Evolutionary conservation across 768 basidiomycete genomes (phyloP).

Genomic region (Xerocomellus chrysenteron): DNA sequence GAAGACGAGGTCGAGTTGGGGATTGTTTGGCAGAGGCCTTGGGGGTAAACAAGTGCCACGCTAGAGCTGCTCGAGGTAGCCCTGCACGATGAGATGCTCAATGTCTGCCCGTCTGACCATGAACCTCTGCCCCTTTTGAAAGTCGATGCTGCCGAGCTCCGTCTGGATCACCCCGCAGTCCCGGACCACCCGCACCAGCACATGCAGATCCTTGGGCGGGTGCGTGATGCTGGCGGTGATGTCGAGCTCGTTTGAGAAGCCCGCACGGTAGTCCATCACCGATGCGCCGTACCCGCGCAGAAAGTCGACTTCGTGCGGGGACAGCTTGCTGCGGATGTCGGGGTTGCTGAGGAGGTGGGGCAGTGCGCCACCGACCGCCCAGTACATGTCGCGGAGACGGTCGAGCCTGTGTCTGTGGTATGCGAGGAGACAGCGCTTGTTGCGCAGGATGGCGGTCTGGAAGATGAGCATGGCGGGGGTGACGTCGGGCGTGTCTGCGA

Average conservation of each 20-base stretch:
- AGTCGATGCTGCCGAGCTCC: constrained; percentile 87
- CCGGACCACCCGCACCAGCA: constrained; percentile 79
- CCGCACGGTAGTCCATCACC: constrained; percentile 80
- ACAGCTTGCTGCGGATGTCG: constrained; percentile 69
- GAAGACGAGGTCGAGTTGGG: neutral
- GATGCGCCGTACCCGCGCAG: constrained; percentile 76
- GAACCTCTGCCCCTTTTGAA: constrained; percentile 86
- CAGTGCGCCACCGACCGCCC: constrained; percentile 83
- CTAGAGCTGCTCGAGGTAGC: constrained; percentile 85
- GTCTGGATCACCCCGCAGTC: constrained; percentile 94
- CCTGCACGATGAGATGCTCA: constrained; percentile 92
- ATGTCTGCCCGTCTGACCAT: constrained; percentile 87
- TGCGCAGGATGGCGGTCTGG: constrained; percentile 86
- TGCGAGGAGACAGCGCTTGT: constrained; percentile 94
- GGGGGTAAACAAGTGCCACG: constrained; percentile 22
- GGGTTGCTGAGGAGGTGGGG: constrained; percentile 73
- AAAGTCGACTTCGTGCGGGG: constrained; percentile 83
- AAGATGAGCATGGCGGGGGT: constrained; percentile 70
- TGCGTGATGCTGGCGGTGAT: constrained; percentile 77
- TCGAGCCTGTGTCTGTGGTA: constrained; percentile 89
- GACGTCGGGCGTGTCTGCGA: constrained; percentile 47
- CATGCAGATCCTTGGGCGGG: constrained; percentile 89
- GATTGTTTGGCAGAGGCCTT: constrained; percentile 27
- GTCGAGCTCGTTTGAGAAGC: constrained; percentile 85
- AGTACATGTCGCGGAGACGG: constrained; percentile 83